phyloP scores from a whole-genome alignment of 805 yeast genomes.

The Wickerhamiella siamensis region DNA sequence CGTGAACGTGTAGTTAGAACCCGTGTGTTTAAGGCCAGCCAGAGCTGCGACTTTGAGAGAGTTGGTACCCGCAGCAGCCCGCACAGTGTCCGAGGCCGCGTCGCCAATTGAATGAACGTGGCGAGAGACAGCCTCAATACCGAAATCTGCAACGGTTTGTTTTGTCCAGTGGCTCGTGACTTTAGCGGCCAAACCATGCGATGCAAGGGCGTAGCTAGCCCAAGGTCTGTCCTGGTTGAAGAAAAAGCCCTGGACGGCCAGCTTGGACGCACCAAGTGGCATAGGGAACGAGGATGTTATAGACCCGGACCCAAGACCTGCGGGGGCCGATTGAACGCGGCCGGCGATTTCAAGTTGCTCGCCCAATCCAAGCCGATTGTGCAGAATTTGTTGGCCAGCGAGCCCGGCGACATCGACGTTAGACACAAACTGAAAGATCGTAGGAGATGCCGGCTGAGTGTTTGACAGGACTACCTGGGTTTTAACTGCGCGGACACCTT shows the following conservation, averaged over 20 bases:
- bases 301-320: conserved; percentile 15
- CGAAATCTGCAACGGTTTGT: conserved; percentile 26
- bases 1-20: conserved; percentile 16
- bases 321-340: conserved; percentile 12
- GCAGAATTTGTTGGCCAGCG: conserved; percentile 7
- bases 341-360: conserved; percentile 12
- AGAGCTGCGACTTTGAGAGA: conserved; percentile 38
- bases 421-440: conserved; percentile 7
- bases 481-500: conserved; percentile 2
- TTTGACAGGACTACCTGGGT: conserved; percentile 12
- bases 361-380: conserved; percentile 17
- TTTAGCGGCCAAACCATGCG: conserved; percentile 30
- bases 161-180: conserved; percentile 24
- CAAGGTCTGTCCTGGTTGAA: conserved; percentile 39
- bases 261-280: conserved; percentile 14
- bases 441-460: conserved; percentile 10
- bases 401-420: conserved; percentile 10
- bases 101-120: conserved; percentile 35
- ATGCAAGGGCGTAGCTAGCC: conserved; percentile 39
- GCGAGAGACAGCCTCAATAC: conserved; percentile 46
- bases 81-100: conserved; percentile 42
- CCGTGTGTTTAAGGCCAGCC: conserved; percentile 24
- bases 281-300: conserved; percentile 11
- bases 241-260: conserved; percentile 27
- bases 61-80: conserved; percentile 49